Base-by-base conservation (phyloP, 352 stramenopile species). In the Phytophthora lateralis region DNA sequence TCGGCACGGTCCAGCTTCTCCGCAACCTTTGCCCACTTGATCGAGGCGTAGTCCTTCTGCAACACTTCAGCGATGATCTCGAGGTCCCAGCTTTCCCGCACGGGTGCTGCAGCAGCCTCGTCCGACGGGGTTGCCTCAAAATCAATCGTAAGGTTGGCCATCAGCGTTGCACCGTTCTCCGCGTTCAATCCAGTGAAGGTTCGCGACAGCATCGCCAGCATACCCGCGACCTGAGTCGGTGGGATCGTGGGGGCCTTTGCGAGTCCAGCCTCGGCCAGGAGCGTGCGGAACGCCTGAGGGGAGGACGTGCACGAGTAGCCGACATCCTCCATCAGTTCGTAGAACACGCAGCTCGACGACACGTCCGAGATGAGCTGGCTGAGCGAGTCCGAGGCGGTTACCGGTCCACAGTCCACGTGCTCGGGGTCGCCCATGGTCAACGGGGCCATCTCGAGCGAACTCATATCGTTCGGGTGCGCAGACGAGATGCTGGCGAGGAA, bases 281-380 rank as follows among this genome's bases (percentile, higher is more conserved):
- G 76, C 47, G 85, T 89, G 15, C 89, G 87, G 62, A 97, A 95
- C 14, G 86, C 73, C 53, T 89, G 80, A 7, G 85, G 44, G 15
- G 76, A 91, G 26, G 87, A 82, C 50, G 88, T 96, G 57, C 81
- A 91, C 42, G 81, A 78, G 65, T 96, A 95, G 7, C 90, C 90
- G 12, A 97, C 86, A 42, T 97, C 90, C 63, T 95, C 87, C 88
- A 97, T 93, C 34, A 97, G 67, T 32, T 96, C 89, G 55, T 94
- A 95, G 58, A 97, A 97, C 27, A 97, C 47, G 42, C 85, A 94
- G 52, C 83, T 92, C 1, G 72, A 70, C 29, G 77, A 80, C 47
- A 96, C 83, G 32, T 96, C 87, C 52, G 76, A 71, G 32, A 95
- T 86, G 37, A 97, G 75, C 60, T 91, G 85, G 58, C 71, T 82